Conservation (phyloP, 345 rosid genomes). For the Citrus glauca region DNA sequence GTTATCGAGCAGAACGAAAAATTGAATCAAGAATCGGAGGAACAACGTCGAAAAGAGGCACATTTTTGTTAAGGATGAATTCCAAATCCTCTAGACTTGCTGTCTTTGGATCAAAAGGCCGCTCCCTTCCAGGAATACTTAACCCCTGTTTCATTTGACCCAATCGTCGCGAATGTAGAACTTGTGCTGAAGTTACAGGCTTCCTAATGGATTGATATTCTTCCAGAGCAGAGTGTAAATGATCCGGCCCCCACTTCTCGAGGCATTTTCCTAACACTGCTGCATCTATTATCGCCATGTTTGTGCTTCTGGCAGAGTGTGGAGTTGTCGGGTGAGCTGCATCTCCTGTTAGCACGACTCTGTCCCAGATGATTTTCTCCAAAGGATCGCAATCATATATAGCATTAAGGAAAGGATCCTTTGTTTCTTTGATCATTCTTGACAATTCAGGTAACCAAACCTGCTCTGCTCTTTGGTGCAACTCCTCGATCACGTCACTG, state of each 20-base stretch:
- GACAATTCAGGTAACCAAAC: constrained; percentile 63
- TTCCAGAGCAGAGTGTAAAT: constrained; percentile 44
- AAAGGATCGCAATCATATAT: constrained; percentile 73
- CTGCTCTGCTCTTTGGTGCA: constrained; percentile 60
- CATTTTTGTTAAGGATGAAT: constrained; percentile 37
- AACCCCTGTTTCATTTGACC: constrained; percentile 67
- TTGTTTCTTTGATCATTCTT: constrained; percentile 51
- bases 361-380: constrained; percentile 38
- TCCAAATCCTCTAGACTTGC: constrained; percentile 29
- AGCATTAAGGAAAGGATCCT: constrained; percentile 63
- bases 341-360: constrained; percentile 35
- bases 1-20: background rate
- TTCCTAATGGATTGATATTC: constrained; percentile 59
- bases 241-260: constrained; percentile 37
- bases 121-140: constrained; percentile 23
- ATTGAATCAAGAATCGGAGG: constrained; percentile 25
- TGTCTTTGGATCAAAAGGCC: constrained; percentile 28
- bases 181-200: constrained; percentile 58
- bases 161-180: constrained; percentile 44
- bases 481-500: constrained; percentile 42
- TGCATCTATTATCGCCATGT: constrained; percentile 71
- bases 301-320: constrained; percentile 67
- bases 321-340: constrained; percentile 85
- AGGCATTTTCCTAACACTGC: constrained; percentile 60
- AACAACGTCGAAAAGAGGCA: constrained; percentile 46